Evolutionary conservation across 805 yeast species (phyloP), one percentile per base, ranked within the genome.

Genomic region (Candida adriatica): DNA sequence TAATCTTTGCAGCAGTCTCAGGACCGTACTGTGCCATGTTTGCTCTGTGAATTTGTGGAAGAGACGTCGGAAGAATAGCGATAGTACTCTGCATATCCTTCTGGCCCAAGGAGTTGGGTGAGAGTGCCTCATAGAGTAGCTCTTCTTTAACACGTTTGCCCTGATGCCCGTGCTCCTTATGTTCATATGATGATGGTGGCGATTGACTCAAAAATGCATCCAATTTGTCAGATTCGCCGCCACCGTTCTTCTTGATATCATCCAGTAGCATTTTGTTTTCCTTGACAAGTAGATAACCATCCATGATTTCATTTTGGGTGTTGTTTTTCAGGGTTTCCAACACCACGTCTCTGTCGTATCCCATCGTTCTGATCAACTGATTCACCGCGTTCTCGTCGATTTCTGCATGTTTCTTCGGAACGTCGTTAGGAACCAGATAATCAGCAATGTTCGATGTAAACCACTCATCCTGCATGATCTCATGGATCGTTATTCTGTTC

Each of bases 391-490:
- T 78, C 34, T 82, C 87, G 57, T 86, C 92, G 24, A 82, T 64
- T 19, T 43, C 48, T 3, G 33, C 13, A 2, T 34, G 32, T 24
- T 45, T 41, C 61, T 63, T 40, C 49, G 57, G 41, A 45, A 53
- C 45, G 52, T 56, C 33, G 49, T 59, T 44, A 6, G 92, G 85
- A 33, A 79, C 61, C 39, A 88, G 68, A 51, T 86, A 85, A 19
- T 79, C 86, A 18, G 90, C 84, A 42, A 90, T 73, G 33, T 74
- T 86, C 8, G 73, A 74, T 44, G 75, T 78, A 60, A 88, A 88
- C 97, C 97, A 88, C 42, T 83, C 88, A 55, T 90, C 96, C 51
- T 86, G 81, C 79, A 87, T 77, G 27, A 90, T 85, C 54, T 85
- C 95, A 50, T 78, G 85, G 28, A 90, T 85, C 9, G 96, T 87